Evolutionary conservation across 768 basidiomycete genomes (phyloP), one percentile per base, ranked within the genome.

Genomic region (Coprinopsis strossmayeri): DNA sequence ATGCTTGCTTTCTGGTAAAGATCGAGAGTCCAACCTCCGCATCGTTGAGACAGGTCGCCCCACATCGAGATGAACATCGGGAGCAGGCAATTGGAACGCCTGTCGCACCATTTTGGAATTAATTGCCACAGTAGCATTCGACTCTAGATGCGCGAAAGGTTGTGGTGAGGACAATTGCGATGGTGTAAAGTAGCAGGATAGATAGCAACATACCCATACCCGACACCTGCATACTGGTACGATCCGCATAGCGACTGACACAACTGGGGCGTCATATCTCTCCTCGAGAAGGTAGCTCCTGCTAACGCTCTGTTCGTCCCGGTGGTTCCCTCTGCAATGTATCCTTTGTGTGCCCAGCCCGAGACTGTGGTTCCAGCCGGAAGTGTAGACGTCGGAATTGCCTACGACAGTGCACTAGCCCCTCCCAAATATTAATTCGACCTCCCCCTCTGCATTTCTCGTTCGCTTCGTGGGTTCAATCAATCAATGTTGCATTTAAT

Each of bases 391-490:
- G 10, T 18, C 5, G 35, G 35, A 7, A 32, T 15, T 18, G 53
- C n/a, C 7, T 51, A 48, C 15, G 42, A 48, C 3, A 55, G 23
- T 20, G 40, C 26, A 1, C 41, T 34, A 23, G 58, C n/a, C n/a
- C n/a, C n/a, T n/a, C 54, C 37, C 59, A 64, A 3, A 64, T 23
- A 25, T 53, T 57, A 30, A 68, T 60, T 15, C 62, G 57, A 49
- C 64, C 60, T 3, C 55, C 53, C 5, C 49, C 63, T 11, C 68
- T 67, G 26, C 68, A 69, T 17, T 46, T 62, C 34, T 67, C 59
- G 45, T 40, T 52, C 3, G 53, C 68, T 67, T 46, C 20, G 35
- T 26, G 34, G 1, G 9, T 46, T n/a, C 17, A 23, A 17, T 9
- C 9, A 51, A 21, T 3, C 12, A 53, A 20, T 10, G 25, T 27